Evolutionary conservation across 371 early-diverging fungal species (phyloP).

Genomic region (Zychaea mexicana): DNA sequence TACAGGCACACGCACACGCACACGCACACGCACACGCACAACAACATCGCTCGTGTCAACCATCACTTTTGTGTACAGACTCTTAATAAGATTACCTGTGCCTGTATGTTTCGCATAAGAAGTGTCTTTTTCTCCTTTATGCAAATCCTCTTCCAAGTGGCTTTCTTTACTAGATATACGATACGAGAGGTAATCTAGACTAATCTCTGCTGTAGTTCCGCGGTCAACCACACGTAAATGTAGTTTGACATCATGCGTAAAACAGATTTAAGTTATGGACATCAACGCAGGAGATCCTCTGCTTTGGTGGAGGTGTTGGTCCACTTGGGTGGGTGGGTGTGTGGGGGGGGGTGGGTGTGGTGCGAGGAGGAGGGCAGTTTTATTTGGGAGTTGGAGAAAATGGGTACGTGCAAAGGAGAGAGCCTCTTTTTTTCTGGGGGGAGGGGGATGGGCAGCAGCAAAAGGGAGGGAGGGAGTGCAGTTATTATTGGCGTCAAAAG

Average conservation of each 20-base stretch:
- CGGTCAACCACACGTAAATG: not conserved
- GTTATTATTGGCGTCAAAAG: not conserved
- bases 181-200: too few relatives aligned
- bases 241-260: not conserved
- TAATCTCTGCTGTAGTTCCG: not conserved
- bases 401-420: not conserved
- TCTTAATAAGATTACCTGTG: too few relatives aligned
- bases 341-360: not conserved
- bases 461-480: not conserved
- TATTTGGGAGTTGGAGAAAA: not conserved
- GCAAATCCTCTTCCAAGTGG: not conserved
- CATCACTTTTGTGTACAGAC: too few relatives aligned
- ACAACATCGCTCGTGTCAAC: too few relatives aligned
- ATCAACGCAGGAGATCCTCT: slow-evolving; percentile 1
- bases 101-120: not conserved
- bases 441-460: not conserved
- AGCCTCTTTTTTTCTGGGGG: not conserved
- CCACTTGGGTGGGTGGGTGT: not conserved
- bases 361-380: too few relatives aligned
- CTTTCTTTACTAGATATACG: not conserved
- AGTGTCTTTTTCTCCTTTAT: not conserved
- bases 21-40: too few relatives aligned
- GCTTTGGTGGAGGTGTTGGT: not conserved
- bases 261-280: not conserved
- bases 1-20: too few relatives aligned